Conservation (phyloP, 1,284 basidiomycete genomes). For the Fistulinella cinereoalba region DNA sequence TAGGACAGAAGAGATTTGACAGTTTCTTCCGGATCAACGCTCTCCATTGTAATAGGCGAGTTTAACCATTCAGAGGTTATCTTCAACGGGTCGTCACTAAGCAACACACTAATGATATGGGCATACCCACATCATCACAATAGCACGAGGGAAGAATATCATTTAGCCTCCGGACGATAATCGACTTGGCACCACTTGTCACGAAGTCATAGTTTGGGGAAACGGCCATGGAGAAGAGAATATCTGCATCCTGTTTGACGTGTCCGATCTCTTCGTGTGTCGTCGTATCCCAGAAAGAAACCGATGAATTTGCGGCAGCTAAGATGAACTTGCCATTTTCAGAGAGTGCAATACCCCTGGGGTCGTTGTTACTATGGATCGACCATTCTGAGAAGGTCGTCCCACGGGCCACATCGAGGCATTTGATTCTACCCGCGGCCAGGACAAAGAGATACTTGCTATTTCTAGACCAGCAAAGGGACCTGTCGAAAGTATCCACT, state of each 20-base stretch:
- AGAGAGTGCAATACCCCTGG: constrained; percentile 4
- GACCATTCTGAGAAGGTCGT: neutral
- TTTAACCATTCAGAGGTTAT: neutral
- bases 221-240: constrained; percentile 5
- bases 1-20: constrained; percentile 1
- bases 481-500: constrained; percentile 3
- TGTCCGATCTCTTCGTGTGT: constrained; percentile 9
- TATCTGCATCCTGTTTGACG: constrained; percentile 1
- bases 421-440: constrained; percentile 2
- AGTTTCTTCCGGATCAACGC: neutral
- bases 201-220: constrained; percentile 8
- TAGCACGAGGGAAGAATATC: constrained; percentile 2
- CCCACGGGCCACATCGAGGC: constrained; percentile 4
- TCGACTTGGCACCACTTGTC: neutral
- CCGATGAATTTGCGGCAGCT: neutral
- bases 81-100: neutral
- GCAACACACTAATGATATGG: too few species aligned
- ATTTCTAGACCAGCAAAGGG: constrained; percentile 1
- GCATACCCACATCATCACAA: neutral
- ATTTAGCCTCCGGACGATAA: neutral
- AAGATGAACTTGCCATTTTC: constrained; percentile 9
- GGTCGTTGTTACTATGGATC: neutral
- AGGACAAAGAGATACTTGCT: constrained; percentile 2
- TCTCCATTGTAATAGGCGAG: neutral
- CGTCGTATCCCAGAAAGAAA: constrained; percentile 15